Evolutionary conservation across 163 green algal species (phyloP).

Genomic region (Volvox carteri): DNA sequence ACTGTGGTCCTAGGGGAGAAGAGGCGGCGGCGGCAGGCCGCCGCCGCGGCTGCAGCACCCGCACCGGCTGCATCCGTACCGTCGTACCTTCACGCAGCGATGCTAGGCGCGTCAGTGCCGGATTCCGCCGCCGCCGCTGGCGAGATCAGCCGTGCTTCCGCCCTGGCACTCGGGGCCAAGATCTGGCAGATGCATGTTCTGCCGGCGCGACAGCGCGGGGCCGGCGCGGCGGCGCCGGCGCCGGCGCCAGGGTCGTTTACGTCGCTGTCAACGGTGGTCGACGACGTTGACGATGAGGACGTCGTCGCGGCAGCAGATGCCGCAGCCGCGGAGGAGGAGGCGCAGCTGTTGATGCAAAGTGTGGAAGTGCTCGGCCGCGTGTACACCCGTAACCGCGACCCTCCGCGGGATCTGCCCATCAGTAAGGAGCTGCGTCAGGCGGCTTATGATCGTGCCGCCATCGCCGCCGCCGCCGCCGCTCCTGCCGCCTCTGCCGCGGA

Average conservation of each 20-base stretch:
- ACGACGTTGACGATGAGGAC: not conserved
- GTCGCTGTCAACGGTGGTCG: not conserved
- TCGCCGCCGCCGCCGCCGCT: not conserved
- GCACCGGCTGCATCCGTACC: not conserved
- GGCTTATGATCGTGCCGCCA: not conserved
- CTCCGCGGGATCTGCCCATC: conserved; percentile 12
- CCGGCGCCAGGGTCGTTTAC: not conserved
- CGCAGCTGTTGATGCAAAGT: not conserved
- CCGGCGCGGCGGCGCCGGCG: not conserved
- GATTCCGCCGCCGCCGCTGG: not conserved
- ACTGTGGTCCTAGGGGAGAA: not conserved
- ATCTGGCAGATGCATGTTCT: conserved; percentile 40
- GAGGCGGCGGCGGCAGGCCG: not conserved
- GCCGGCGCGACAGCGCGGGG: conserved; percentile 4
- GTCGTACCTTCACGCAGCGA: conserved; percentile 5
- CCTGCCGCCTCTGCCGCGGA: not conserved
- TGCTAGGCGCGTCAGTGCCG: conserved; percentile 9
- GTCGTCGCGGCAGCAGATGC: not conserved
- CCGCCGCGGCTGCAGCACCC: not conserved
- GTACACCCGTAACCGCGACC: not conserved
- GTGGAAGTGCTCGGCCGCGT: conserved; percentile 29
- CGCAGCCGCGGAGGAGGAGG: not conserved
- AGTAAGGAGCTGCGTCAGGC: conserved; percentile 11
- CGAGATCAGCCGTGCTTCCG: not conserved
- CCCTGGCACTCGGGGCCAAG: not conserved